These are phyloP conservation scores for Aspergillus aculeatus DNA, from an alignment of 2,329 filamentous ascomycete species.

Conservation along the genomic window DNA sequence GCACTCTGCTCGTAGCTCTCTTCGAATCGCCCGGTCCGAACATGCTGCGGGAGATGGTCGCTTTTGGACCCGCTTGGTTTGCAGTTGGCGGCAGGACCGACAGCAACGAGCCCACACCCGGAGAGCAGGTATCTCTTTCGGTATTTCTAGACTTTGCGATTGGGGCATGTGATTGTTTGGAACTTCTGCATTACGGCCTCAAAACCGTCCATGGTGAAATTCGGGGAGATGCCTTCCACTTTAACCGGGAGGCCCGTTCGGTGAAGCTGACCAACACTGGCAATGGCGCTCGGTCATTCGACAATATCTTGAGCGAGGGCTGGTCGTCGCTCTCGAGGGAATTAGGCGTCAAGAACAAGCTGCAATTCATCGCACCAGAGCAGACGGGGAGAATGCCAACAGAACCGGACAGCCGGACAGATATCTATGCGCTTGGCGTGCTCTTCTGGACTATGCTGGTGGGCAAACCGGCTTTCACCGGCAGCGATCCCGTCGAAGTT, in stretches of 20 bases:
- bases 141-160: slow-evolving; percentile 89
- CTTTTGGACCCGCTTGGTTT: slow-evolving; percentile 76
- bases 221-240: slow-evolving; percentile 86
- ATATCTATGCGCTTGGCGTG: slow-evolving; percentile 89
- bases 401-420: slow-evolving; percentile 86
- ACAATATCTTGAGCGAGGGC: slow-evolving; percentile 83
- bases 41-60: slow-evolving; percentile 66
- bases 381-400: slow-evolving; percentile 91
- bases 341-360: slow-evolving; percentile 80
- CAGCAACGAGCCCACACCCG: slow-evolving; percentile 50
- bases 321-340: slow-evolving; percentile 84
- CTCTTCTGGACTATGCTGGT: slow-evolving; percentile 84
- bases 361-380: slow-evolving; percentile 90
- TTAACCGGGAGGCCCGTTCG: slow-evolving; percentile 65
- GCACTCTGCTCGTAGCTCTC: slow-evolving; percentile 72
- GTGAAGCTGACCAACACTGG: slow-evolving; percentile 85
- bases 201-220: slow-evolving; percentile 89
- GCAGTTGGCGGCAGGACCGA: slow-evolving; percentile 51
- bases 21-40: slow-evolving; percentile 77
- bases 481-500: slow-evolving; percentile 78
- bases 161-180: slow-evolving; percentile 79
- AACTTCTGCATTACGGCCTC: slow-evolving; percentile 86
- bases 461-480: slow-evolving; percentile 76
- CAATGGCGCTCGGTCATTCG: slow-evolving; percentile 81
- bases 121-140: slow-evolving; percentile 66